phyloP scores from a whole-genome alignment of 2,329 filamentous ascomycete species.

The Mycogone perniciosa region DNA sequence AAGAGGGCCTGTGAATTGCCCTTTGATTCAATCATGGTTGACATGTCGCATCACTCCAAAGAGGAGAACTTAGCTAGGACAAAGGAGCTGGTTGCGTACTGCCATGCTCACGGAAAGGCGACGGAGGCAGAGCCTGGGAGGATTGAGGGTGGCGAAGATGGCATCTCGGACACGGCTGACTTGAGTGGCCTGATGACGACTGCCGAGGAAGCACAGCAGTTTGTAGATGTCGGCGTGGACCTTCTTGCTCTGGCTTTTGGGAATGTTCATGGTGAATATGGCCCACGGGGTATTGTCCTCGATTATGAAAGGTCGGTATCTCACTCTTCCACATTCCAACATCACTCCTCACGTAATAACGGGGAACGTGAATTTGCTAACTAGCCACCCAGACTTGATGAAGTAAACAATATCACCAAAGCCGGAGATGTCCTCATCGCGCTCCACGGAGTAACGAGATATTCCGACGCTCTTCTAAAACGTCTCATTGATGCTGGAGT shows the following conservation, averaged over 20 bases:
- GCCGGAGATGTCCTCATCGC: slow-evolving; percentile 24
- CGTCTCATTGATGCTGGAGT: slow-evolving; percentile 40
- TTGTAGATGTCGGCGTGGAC: slow-evolving; percentile 64
- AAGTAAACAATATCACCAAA: slow-evolving; percentile 4
- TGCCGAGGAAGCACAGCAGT: slow-evolving; percentile 61
- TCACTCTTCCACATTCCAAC: neutral
- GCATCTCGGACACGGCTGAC: slow-evolving; percentile 46
- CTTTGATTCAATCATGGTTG: slow-evolving; percentile 70
- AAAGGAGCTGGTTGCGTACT: slow-evolving; percentile 53
- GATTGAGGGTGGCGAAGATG: slow-evolving; percentile 59
- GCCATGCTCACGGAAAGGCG: slow-evolving; percentile 56
- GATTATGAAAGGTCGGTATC: slow-evolving; percentile 6
- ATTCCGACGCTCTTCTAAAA: slow-evolving; percentile 35
- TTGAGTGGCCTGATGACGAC: slow-evolving; percentile 51
- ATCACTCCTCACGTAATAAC: neutral
- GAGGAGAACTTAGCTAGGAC: slow-evolving; percentile 64
- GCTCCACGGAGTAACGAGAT: slow-evolving; percentile 45
- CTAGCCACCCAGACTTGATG: slow-evolving; percentile 17
- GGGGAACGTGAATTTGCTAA: neutral
- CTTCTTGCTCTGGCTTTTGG: slow-evolving; percentile 69
- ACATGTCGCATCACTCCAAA: slow-evolving; percentile 68
- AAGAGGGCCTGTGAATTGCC: slow-evolving; percentile 47
- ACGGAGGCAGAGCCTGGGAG: slow-evolving; percentile 64
- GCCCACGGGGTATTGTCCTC: slow-evolving; percentile 26
- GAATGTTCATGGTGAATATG: slow-evolving; percentile 70